Conservation (phyloP, 2,329 filamentous ascomycete genomes). For the Pseudohalonectria lignicola region DNA sequence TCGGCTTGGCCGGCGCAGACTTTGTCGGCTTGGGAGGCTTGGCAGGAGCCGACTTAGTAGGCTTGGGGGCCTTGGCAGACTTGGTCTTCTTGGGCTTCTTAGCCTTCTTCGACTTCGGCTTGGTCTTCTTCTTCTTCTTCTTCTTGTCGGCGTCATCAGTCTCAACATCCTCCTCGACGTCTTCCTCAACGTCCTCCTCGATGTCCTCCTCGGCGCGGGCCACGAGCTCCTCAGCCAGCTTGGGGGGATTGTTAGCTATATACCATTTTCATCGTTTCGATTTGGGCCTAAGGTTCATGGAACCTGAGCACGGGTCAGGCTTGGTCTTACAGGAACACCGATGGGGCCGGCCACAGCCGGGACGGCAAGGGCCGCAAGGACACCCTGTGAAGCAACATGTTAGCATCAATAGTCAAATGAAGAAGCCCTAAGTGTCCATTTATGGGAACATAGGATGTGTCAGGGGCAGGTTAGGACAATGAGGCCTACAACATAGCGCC, state of each 20-base stretch:
- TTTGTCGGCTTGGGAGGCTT: not conserved
- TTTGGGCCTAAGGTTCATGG: not conserved
- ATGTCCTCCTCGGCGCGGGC: not conserved
- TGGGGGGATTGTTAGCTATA: too few relatives aligned
- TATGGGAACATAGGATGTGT: not conserved
- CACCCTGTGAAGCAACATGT: not conserved
- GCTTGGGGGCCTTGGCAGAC: not conserved
- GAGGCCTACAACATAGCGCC: not conserved
- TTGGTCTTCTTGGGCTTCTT: not conserved
- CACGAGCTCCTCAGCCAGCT: not conserved
- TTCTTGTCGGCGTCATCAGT: not conserved
- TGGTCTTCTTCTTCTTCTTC: not conserved
- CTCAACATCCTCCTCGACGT: not conserved
- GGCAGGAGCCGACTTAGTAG: not conserved
- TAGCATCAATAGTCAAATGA: too few relatives aligned
- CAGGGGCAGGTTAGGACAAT: not conserved
- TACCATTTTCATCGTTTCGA: too few relatives aligned
- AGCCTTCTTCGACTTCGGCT: not conserved
- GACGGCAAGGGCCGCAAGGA: constrained; percentile 1
- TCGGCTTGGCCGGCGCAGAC: not conserved
- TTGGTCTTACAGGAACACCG: not conserved
- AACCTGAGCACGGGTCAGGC: not conserved
- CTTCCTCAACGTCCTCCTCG: not conserved
- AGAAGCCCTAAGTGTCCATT: too few relatives aligned
- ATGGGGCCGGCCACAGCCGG: not conserved